Base-by-base conservation (phyloP, 2,329 filamentous ascomycete species). In the Cladophialophora immunda region DNA sequence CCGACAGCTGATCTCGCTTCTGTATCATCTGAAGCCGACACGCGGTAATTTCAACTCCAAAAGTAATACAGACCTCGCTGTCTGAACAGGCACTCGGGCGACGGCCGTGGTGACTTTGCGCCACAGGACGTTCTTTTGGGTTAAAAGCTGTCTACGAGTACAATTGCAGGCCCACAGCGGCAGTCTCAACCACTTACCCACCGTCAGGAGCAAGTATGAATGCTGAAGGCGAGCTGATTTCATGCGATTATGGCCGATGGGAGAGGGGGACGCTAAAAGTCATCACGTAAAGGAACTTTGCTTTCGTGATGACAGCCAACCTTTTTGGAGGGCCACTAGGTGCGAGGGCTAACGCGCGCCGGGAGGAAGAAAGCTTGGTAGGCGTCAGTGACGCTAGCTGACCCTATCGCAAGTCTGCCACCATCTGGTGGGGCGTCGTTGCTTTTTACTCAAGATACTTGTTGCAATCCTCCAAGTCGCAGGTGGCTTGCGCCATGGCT, bases 241-340 rank as follows among this genome's bases (percentile, higher is more conserved):
- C 45, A 50, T 25, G 19, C 45, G 15, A 25, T 25, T 4, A 25
- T 25, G 7, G 45, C 22, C 7, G 9, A 11, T 50, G 19, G n/a
- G 25, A 0, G 45, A 11, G 45, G 45, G 22, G 45, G 5, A 50
- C 45, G 45, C 45, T 25, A 50, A 50, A 6, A 25, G 8, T 13
- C 9, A 50, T 50, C 45, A 50, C 45, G 45, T 50, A 50, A 50
- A 50, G 13, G 19, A 25, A 5, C 45, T 15, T 7, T 50, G 9
- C 45, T 50, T 50, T 50, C 45, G 45, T 50, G 45, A 50, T 50
- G 45, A 50, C 45, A 19, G 45, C 45, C 45, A 50, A 50, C 45
- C 45, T 50, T 50, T 50, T 50, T 50, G 45, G 45, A 50, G 45
- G 45, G 45, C 45, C 45, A 50, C 45, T n/a, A 22, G 13, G 45